Base-by-base conservation (phyloP, 305 asterid species). In the Striga hermonthica region DNA sequence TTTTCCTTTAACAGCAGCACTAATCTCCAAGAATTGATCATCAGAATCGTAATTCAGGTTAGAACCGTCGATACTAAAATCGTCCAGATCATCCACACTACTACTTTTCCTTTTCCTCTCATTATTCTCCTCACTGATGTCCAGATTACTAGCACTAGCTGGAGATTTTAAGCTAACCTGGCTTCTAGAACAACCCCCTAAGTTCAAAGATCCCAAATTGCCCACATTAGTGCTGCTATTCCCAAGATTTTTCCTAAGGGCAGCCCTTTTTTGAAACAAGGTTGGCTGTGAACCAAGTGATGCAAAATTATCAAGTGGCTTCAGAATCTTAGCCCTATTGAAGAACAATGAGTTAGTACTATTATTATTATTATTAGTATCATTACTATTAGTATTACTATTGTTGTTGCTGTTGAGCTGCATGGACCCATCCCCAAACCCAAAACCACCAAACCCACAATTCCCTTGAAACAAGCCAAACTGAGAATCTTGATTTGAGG, bases 221-320 rank as follows among this genome's bases (percentile, higher is more conserved):
- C 75, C 76, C 62, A 74, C 70, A 69, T 63, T 70, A 47, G 49
- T 65, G 35, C 22, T 44, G 8, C 31, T 22, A 22, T 48, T 8
- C 4, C 68, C 81, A 35, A 81, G 67, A 75, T 85, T 89, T 78
- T 92, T 89, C 77, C 88, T 83, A 15, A 82, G 84, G 0, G 97
- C 95, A 66, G 95, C 95, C 82, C 97, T 83, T 57, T 92, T 92
- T 22, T 92, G 97, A 14, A 92, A 92, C 12, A 92, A 82, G 53
- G 97, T 92, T 0, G 98, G 97, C 22, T 84, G 98, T 12, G 91
- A 65, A 10, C 90, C 95, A 69, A 69, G 57, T 5, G 90, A 74
- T 69, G 92, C 62, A 22, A 76, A 84, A 50, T 74, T 83, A 43
- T 88, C 94, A 7, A 91, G 90, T 1, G 98, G 96, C 68, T 91